A percentile compares a stretch with the other conserved stretches of the same genome.
These are phyloP conservation scores for Diospyros lotus DNA, from an alignment of 148 eudicot genomes.

Conservation along the genomic window DNA sequence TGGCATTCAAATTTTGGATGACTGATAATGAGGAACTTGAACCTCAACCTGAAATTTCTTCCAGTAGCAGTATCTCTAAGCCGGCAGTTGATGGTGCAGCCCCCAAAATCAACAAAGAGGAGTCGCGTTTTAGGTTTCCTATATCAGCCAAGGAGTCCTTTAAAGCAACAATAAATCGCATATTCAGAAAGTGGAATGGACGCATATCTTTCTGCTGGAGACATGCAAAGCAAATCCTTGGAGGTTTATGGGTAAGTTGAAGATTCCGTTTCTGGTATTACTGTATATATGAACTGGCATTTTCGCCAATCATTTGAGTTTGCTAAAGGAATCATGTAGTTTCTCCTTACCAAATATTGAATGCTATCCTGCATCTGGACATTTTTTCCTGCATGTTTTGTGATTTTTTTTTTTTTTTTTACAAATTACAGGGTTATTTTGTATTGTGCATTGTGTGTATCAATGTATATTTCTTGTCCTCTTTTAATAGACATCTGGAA, in stretches of 20 bases:
- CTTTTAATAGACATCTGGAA: too few relatives aligned
- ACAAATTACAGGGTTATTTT: too few relatives aligned
- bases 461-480: too few relatives aligned
- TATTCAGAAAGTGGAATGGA: constrained; percentile 73
- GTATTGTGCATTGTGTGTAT: too few relatives aligned
- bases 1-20: constrained; percentile 57
- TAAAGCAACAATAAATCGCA: constrained; percentile 49
- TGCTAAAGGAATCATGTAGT: too few relatives aligned
- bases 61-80: constrained; percentile 38
- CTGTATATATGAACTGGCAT: too few relatives aligned
- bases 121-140: constrained; percentile 46
- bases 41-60: constrained; percentile 39
- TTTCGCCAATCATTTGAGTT: too few relatives aligned
- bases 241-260: constrained; percentile 62
- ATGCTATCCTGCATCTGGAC: too few relatives aligned
- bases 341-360: too few relatives aligned
- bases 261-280: too few relatives aligned
- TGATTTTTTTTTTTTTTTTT: too few relatives aligned
- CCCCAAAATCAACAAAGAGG: constrained; percentile 49
- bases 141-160: constrained; percentile 64
- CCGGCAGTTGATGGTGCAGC: constrained; percentile 30
- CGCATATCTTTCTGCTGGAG: constrained; percentile 77
- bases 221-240: constrained; percentile 54
- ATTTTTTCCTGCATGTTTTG: too few relatives aligned
- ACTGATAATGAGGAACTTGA: constrained; percentile 49